Conservation (phyloP, 2,329 filamentous ascomycete genomes). For the Geosmithia putterillii region DNA sequence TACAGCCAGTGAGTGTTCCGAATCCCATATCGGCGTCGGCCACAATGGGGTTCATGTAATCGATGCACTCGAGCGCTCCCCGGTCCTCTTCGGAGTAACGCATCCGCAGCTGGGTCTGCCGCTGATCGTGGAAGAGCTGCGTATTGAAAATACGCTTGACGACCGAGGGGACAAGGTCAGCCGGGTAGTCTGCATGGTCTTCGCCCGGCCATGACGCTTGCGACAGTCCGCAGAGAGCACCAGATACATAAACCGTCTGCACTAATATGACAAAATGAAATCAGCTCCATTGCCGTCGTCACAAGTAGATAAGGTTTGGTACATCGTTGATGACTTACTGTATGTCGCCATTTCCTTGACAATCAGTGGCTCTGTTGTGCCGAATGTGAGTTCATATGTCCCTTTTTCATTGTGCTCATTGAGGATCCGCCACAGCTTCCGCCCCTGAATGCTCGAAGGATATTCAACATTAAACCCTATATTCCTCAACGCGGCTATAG, state of each 20-base stretch:
- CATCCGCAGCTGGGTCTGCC: slow-evolving; percentile 23
- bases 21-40: slow-evolving; percentile 31
- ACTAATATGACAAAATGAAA: too few relatives aligned
- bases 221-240: slow-evolving; percentile 23
- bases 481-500: slow-evolving; percentile 19
- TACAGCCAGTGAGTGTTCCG: slow-evolving; percentile 21
- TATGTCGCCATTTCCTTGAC: slow-evolving; percentile 23
- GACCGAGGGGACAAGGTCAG: slow-evolving; percentile 25
- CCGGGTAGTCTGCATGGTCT: slow-evolving; percentile 27
- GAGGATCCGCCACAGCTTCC: slow-evolving; percentile 23
- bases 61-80: slow-evolving; percentile 18
- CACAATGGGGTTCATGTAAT: slow-evolving; percentile 25
- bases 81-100: slow-evolving; percentile 15
- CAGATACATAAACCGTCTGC: slow-evolving; percentile 26
- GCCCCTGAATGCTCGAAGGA: slow-evolving; percentile 12
- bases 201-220: slow-evolving; percentile 21
- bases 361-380: slow-evolving; percentile 20
- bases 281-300: too few relatives aligned
- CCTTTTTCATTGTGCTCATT: slow-evolving; percentile 18
- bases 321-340: too few relatives aligned
- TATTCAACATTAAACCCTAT: slow-evolving; percentile 12
- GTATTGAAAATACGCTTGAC: slow-evolving; percentile 24
- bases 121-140: slow-evolving; percentile 25
- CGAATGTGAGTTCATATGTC: slow-evolving; percentile 22
- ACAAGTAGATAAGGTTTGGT: too few relatives aligned